Evolutionary conservation across 192 early-diverging fungal genomes (phyloP).

Genomic region (Neocallimastix lanati): DNA sequence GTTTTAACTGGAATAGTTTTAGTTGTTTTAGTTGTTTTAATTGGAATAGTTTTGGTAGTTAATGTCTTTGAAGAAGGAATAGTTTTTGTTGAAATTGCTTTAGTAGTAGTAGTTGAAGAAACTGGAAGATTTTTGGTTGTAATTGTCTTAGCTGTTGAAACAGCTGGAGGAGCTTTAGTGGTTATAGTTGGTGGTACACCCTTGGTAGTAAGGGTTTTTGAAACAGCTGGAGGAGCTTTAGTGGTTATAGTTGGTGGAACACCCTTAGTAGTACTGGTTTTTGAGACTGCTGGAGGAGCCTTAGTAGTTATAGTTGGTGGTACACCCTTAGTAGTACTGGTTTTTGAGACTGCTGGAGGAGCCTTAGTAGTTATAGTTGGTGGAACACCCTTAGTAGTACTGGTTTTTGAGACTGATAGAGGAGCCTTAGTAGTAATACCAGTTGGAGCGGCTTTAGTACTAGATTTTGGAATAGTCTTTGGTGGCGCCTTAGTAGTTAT

Average conservation of each 20-base stretch:
- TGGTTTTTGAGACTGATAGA: background rate
- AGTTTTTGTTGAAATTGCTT: background rate
- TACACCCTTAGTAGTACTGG: background rate
- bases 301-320: background rate
- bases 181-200: background rate
- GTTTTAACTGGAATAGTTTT: no score
- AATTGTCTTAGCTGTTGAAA: background rate
- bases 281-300: background rate
- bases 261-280: background rate
- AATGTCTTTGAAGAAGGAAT: background rate
- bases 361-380: background rate
- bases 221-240: background rate
- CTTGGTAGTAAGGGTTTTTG: background rate
- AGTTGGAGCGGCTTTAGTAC: background rate
- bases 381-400: background rate
- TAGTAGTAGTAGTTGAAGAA: background rate
- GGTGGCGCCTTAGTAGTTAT: background rate
- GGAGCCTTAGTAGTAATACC: background rate
- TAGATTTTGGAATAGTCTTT: background rate
- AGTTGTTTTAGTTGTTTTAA: no score
- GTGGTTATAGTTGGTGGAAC: background rate
- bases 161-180: background rate
- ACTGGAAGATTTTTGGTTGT: background rate
- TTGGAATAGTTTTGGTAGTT: no score
- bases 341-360: background rate